Evolutionary conservation across 345 rosid genomes (phyloP).

Genomic region (Acer campestre): DNA sequence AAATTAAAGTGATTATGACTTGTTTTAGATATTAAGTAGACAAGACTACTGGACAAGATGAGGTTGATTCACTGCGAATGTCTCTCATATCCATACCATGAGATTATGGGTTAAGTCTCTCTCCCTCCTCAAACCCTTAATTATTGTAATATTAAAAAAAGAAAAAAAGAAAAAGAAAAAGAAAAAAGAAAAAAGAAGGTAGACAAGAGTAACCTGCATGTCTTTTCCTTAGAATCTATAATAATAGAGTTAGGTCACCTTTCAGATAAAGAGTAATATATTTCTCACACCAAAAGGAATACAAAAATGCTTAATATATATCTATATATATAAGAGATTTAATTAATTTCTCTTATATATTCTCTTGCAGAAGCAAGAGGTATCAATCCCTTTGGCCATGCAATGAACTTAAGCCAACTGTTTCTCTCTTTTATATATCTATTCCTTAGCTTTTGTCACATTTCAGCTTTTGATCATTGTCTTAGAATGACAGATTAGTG

Average conservation of each 20-base stretch:
- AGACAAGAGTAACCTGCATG: conserved; percentile 14
- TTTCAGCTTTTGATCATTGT: too few relatives aligned
- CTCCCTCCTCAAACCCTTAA: too few relatives aligned
- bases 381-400: conserved; percentile 1
- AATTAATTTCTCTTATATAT: background rate
- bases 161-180: too few relatives aligned
- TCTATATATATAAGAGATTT: too few relatives aligned
- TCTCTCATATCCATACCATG: too few relatives aligned
- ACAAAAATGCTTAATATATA: background rate
- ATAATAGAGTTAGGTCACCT: conserved; percentile 21
- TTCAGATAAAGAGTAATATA: background rate
- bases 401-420: conserved; percentile 22
- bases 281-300: background rate
- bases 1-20: conserved; percentile 13
- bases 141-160: too few relatives aligned
- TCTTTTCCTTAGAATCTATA: conserved; percentile 10
- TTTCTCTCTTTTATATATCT: background rate
- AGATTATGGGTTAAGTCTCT: too few relatives aligned
- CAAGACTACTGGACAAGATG: background rate
- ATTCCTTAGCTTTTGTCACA: background rate
- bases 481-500: too few relatives aligned
- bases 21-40: conserved; percentile 24
- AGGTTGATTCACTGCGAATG: too few relatives aligned
- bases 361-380: conserved; percentile 11
- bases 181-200: too few relatives aligned